Evolutionary conservation across 495 filamentous ascomycete species (phyloP).

Genomic region (Mycothermus thermophilus): DNA sequence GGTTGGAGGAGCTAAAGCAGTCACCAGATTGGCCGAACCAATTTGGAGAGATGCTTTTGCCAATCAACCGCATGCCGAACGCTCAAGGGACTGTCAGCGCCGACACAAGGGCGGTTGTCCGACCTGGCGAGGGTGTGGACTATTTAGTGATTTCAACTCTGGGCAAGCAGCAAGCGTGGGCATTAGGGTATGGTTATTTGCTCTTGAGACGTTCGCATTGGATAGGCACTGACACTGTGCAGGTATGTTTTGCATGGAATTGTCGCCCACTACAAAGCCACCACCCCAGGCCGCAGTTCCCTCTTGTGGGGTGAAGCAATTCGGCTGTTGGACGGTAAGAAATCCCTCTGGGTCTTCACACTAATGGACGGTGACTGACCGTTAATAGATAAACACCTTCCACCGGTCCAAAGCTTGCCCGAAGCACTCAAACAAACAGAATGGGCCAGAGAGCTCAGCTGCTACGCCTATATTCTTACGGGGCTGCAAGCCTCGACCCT

Average conservation of each 20-base stretch:
- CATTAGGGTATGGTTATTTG: conserved; percentile 28
- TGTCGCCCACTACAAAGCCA: conserved; percentile 47
- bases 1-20: conserved; percentile 48
- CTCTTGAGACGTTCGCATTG: not conserved
- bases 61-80: conserved; percentile 33
- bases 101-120: conserved; percentile 39
- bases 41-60: conserved; percentile 61
- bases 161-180: conserved; percentile 34
- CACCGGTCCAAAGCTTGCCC: too few relatives aligned
- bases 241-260: conserved; percentile 52
- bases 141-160: conserved; percentile 38
- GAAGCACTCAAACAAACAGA: conserved; percentile 28
- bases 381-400: too few relatives aligned
- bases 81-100: conserved; percentile 40
- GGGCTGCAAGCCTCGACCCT: conserved; percentile 33
- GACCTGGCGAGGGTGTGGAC: conserved; percentile 31
- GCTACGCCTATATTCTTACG: conserved; percentile 34
- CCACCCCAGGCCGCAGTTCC: conserved; percentile 47
- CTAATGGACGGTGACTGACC: too few relatives aligned
- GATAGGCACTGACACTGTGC: conserved; percentile 28
- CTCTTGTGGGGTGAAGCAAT: conserved; percentile 30
- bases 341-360: too few relatives aligned
- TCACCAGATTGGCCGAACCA: conserved; percentile 43
- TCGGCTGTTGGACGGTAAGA: conserved; percentile 14
- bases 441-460: conserved; percentile 31